These are phyloP conservation scores for Calocybe cyanea DNA, from an alignment of 768 basidiomycete genomes.

Conservation along the genomic window DNA sequence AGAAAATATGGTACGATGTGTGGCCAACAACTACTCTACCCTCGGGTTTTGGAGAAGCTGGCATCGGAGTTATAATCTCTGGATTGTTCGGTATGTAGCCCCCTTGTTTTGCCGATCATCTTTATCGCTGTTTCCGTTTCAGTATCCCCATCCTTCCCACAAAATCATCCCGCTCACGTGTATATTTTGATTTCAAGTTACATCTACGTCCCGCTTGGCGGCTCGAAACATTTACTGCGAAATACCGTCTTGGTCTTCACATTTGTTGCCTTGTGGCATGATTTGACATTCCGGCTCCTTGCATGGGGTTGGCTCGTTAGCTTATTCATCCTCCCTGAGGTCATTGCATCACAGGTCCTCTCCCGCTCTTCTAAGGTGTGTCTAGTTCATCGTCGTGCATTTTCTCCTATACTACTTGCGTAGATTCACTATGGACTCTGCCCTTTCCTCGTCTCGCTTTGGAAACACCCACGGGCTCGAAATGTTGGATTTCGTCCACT, in stretches of 20 bases:
- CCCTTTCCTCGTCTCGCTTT: too few relatives aligned
- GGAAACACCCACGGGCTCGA: too few relatives aligned
- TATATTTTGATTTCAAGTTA: conserved; percentile 61
- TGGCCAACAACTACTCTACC: conserved; percentile 95
- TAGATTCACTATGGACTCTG: too few relatives aligned
- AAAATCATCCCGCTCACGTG: too few relatives aligned
- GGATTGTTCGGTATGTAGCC: conserved; percentile 72
- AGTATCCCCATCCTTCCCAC: too few relatives aligned
- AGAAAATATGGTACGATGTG: conserved; percentile 98
- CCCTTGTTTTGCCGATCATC: too few relatives aligned
- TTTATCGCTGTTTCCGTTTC: too few relatives aligned
- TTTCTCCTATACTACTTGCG: too few relatives aligned
- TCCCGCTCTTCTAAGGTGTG: conserved; percentile 56
- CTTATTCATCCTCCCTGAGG: conserved; percentile 85
- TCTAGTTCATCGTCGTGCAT: too few relatives aligned
- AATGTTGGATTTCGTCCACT: too few relatives aligned
- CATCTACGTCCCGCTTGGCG: conserved; percentile 92
- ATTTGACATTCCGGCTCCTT: conserved; percentile 79
- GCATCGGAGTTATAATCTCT: conserved; percentile 96
- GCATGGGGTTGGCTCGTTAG: conserved; percentile 97
- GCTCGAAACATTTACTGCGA: conserved; percentile 45
- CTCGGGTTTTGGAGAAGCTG: conserved; percentile 94
- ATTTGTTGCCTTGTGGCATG: conserved; percentile 98
- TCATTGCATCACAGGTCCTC: conserved; percentile 57
- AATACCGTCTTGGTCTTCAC: conserved; percentile 85